Base-by-base conservation (phyloP, 306 rosid genomes). In the Gillenia trifoliata region DNA sequence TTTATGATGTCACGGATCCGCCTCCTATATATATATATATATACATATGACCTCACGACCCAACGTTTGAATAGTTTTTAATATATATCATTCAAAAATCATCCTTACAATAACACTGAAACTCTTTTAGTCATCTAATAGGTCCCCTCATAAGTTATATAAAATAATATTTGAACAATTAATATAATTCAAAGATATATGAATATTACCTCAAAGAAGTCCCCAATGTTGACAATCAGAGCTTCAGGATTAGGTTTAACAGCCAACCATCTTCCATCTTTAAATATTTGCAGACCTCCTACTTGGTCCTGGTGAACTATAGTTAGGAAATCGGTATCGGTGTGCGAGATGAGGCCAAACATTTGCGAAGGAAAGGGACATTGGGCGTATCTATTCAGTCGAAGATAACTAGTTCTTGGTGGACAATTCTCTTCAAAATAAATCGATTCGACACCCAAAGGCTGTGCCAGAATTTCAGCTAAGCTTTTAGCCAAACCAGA, bases 351-450 rank as follows among this genome's bases (percentile, higher is more conserved):
- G 26, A 92, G 71, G 5, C 96, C 97, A 22, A 66, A 80, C 61
- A 90, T 83, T 66, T 74, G 73, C 45, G 91, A 81, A 71, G 89
- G 36, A 38, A 82, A 61, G 60, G 92, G 88, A 64, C 97, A 90
- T 47, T 85, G 83, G 43, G 93, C 91, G 74, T 92, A 90, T 84
- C 93, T 78, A 40, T 90, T 92, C 62, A 92, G 65, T 3, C 98
- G 79, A 47, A 92, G 20, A 71, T 77, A 87, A 63, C 86, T 69
- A 1, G 78, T 67, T 29, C 64, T 73, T 74, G 77, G 72, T 2
- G 81, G 85, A 79, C 93, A 92, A 8, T 79, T 86, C 47, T 84
- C 86, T 54, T 82, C 25, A 74, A 92, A 88, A 72, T 87, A 90
- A 13, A 56, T 67, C 7, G 75, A 52, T 54, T 81, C 49, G 2